Evolutionary conservation across 2,329 filamentous ascomycete species (phyloP).

Genomic region (Penicillium griseofulvum): DNA sequence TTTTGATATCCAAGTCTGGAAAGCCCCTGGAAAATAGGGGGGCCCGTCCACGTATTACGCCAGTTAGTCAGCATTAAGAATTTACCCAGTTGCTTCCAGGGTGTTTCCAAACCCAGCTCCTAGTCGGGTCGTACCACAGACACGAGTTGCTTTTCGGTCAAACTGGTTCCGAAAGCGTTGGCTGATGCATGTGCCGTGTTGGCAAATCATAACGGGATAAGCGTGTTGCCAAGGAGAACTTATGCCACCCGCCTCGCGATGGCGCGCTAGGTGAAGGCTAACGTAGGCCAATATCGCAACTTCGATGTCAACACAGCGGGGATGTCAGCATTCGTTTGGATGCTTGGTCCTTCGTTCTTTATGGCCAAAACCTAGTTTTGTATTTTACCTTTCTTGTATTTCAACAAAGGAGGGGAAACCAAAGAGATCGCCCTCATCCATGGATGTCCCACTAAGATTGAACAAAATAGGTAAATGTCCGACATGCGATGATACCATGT

Average conservation of each 20-base stretch:
- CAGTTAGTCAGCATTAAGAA: not conserved
- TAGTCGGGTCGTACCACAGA: not conserved
- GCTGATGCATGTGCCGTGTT: not conserved
- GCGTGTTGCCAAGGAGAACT: conserved; percentile 4
- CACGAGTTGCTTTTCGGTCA: not conserved
- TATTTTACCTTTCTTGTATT: not conserved
- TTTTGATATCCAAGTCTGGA: too few species aligned
- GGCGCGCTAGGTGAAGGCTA: not conserved
- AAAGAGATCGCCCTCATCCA: not conserved
- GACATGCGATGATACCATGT: conserved; percentile 24
- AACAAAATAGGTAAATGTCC: conserved; percentile 10
- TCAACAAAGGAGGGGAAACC: not conserved
- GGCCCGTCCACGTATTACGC: too few species aligned
- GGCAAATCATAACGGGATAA: conserved; percentile 2
- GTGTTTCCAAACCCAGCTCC: not conserved
- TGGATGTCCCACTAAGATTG: not conserved
- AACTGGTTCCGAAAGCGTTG: not conserved
- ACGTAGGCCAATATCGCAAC: not conserved
- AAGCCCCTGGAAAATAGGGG: not conserved
- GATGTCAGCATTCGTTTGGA: not conserved
- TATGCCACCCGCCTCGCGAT: not conserved
- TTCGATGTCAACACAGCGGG: not conserved
- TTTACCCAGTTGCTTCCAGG: not conserved
- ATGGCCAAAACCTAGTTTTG: not conserved
- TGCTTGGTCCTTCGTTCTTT: not conserved